A percentile compares a stretch with the other conserved stretches of the same genome.
Conservation (phyloP, 192 early-diverging fungal species). For the Geranomyces variabilis region DNA sequence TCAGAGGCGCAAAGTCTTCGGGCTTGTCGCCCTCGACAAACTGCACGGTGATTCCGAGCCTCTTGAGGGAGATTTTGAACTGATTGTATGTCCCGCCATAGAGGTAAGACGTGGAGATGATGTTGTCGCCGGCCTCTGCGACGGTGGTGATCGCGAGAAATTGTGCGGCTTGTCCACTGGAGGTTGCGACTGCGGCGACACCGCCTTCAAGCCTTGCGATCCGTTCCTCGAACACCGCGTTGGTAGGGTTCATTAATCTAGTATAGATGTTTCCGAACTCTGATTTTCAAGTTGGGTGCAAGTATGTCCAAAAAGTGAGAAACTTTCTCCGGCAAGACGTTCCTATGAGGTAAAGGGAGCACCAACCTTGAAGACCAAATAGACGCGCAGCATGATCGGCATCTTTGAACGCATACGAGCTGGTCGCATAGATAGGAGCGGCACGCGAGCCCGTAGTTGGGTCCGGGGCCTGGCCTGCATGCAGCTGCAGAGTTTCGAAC, state of each 20-base stretch:
- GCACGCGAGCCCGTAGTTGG: constrained; percentile 76
- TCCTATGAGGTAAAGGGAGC: too few relatives aligned
- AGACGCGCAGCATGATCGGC: constrained; percentile 80
- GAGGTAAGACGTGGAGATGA: constrained; percentile 76
- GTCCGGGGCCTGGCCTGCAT: constrained; percentile 38
- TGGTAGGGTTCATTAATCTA: constrained; percentile 83
- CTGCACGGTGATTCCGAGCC: constrained; percentile 80
- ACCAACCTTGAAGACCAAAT: constrained; percentile 63
- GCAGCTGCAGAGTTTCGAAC: constrained; percentile 92
- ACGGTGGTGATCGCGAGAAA: constrained; percentile 76
- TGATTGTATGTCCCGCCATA: constrained; percentile 67
- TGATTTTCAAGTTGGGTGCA: constrained; percentile 36
- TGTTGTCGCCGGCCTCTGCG: constrained; percentile 83
- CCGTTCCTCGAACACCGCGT: constrained; percentile 87
- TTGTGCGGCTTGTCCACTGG: constrained; percentile 84
- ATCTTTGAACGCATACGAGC: constrained; percentile 83
- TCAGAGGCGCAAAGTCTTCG: constrained; percentile 73
- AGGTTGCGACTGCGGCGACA: constrained; percentile 65
- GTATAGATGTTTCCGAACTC: constrained; percentile 85
- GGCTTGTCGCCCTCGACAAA: constrained; percentile 77
- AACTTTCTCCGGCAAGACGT: too few relatives aligned
- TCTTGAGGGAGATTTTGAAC: constrained; percentile 83
- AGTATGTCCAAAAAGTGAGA: neutral
- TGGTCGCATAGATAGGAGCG: constrained; percentile 88
- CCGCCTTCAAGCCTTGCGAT: constrained; percentile 92